Evolutionary conservation across 2,329 filamentous ascomycete genomes (phyloP).

Genomic region (Teratosphaeria gauchensis): DNA sequence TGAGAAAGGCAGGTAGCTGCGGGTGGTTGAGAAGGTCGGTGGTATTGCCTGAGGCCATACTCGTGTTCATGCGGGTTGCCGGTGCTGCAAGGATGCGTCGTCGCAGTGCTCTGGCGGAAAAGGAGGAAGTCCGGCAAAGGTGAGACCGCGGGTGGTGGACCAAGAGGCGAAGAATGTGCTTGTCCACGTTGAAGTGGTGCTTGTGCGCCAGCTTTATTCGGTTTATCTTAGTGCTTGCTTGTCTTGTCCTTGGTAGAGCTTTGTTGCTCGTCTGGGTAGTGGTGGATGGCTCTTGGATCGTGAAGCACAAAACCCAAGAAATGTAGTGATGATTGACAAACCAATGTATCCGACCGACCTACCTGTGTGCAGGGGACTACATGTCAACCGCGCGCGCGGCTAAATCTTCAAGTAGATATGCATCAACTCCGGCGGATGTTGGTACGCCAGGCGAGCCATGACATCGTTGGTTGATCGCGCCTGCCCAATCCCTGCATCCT

Average conservation of each 20-base stretch:
- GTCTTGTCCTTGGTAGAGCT: no score
- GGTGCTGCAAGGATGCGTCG: neutral
- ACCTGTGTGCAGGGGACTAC: neutral
- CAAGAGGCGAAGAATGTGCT: no score
- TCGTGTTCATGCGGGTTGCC: neutral
- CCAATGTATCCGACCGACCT: neutral
- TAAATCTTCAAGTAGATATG: no score
- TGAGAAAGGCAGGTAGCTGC: neutral
- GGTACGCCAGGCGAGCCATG: neutral
- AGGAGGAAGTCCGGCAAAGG: neutral
- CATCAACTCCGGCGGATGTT: no score
- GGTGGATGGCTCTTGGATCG: neutral
- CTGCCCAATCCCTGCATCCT: neutral
- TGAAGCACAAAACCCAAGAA: neutral
- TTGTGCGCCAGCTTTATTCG: no score
- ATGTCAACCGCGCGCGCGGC: no score
- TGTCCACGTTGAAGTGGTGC: no score
- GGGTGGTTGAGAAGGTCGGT: neutral
- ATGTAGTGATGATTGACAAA: neutral
- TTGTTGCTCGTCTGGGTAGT: neutral
- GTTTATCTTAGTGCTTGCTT: no score
- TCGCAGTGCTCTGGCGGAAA: no score
- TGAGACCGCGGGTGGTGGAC: no score
- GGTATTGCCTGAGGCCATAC: neutral
- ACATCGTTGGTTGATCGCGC: neutral